phyloP scores from a whole-genome alignment of 1,284 basidiomycete genomes.

The Mycena sp. region DNA sequence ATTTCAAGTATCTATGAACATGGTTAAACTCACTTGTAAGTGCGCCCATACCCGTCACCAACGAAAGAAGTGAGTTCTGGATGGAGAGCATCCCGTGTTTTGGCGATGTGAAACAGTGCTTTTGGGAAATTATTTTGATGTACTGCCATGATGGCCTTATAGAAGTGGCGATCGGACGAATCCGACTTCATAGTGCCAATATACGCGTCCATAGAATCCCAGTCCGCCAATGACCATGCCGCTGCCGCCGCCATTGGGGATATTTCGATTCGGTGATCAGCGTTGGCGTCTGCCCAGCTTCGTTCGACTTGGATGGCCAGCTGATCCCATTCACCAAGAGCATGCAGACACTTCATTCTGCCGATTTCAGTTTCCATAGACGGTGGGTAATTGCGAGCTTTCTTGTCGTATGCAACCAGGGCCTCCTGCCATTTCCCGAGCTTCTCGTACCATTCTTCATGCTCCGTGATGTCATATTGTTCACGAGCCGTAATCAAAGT shows the following conservation, averaged over 20 bases:
- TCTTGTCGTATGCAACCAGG: slow-evolving; percentile 86
- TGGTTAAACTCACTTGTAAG: slow-evolving; percentile 94
- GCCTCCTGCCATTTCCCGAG: slow-evolving; percentile 98
- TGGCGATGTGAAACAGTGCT: slow-evolving; percentile 90
- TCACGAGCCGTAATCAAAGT: slow-evolving; percentile 84
- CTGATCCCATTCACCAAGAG: slow-evolving; percentile 97
- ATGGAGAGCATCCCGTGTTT: slow-evolving; percentile 94
- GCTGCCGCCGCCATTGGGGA: slow-evolving; percentile 98
- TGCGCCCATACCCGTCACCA: slow-evolving; percentile 95
- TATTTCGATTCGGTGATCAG: slow-evolving; percentile 91
- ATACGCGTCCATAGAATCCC: slow-evolving; percentile 99
- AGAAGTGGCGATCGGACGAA: slow-evolving; percentile 95
- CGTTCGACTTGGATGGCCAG: slow-evolving; percentile 90
- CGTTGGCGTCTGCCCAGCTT: slow-evolving; percentile 86
- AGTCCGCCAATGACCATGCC: slow-evolving; percentile 96
- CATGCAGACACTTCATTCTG: slow-evolving; percentile 96
- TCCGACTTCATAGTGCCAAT: slow-evolving; percentile 95
- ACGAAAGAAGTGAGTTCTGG: slow-evolving; percentile 93
- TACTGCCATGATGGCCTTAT: slow-evolving; percentile 94
- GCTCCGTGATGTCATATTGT: slow-evolving; percentile 86
- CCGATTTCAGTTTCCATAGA: slow-evolving; percentile 84
- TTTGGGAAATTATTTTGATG: slow-evolving; percentile 97
- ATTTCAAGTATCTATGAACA: too few relatives aligned
- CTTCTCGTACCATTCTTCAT: slow-evolving; percentile 98
- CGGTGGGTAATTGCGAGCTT: slow-evolving; percentile 74